Evolutionary conservation across 2,329 filamentous ascomycete species (phyloP).

Genomic region (Clonostachys sp.): DNA sequence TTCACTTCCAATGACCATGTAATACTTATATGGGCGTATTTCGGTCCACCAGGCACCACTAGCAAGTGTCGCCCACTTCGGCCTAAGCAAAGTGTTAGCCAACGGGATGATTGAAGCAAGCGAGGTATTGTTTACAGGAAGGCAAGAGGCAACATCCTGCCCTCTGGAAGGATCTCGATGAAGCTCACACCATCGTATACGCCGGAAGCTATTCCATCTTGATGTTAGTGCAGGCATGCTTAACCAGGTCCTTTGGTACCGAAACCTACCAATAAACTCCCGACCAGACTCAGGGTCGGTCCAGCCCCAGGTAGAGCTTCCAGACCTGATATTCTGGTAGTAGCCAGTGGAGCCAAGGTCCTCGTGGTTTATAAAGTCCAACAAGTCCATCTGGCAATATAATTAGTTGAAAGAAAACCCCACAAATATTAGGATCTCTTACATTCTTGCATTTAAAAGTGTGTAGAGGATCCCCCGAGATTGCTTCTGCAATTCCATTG

Average conservation of each 20-base stretch:
- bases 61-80: no score
- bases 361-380: conserved; percentile 48
- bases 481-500: conserved; percentile 12
- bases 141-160: conserved; percentile 35
- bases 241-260: no score
- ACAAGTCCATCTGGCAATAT: conserved; percentile 34
- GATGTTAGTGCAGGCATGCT: no score
- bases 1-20: conserved; percentile 27
- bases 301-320: conserved; percentile 33
- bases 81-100: no score
- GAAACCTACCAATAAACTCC: conserved; percentile 3
- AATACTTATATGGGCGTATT: conserved; percentile 24
- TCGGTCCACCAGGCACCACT: conserved; percentile 21
- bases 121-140: conserved; percentile 17
- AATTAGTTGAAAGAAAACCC: neutral
- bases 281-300: conserved; percentile 28
- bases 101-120: no score
- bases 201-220: neutral
- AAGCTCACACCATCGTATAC: conserved; percentile 17
- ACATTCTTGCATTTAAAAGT: conserved; percentile 15
- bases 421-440: neutral
- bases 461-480: conserved; percentile 11
- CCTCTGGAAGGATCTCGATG: conserved; percentile 32
- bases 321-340: conserved; percentile 9
- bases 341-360: conserved; percentile 38